These are phyloP conservation scores for Paramyrothecium sp. DNA, from an alignment of 2,329 filamentous ascomycete species.

Conservation along the genomic window DNA sequence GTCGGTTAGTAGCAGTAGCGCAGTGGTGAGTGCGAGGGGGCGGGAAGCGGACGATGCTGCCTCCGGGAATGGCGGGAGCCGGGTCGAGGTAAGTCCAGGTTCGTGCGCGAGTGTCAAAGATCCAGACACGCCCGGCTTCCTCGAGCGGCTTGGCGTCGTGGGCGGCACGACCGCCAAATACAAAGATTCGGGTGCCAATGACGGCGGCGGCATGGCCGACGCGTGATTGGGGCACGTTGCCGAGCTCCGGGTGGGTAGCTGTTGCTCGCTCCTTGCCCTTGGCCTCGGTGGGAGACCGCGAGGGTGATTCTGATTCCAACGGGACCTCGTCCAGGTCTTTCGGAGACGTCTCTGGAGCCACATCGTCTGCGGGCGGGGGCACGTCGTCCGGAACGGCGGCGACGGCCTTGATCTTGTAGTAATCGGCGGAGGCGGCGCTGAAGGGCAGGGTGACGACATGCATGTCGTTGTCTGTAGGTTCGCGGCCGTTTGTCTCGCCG, in stretches of 20 bases:
- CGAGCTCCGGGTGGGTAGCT: slow-evolving; percentile 24
- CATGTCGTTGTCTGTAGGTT: slow-evolving; percentile 72
- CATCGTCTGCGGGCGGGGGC: slow-evolving; percentile 16
- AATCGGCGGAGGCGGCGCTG: slow-evolving; percentile 57
- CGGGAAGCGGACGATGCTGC: slow-evolving; percentile 45
- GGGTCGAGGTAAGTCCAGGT: slow-evolving; percentile 67
- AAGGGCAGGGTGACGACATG: slow-evolving; percentile 63
- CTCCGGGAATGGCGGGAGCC: slow-evolving; percentile 39
- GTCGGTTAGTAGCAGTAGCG: slow-evolving; percentile 55
- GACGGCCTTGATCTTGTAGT: slow-evolving; percentile 53
- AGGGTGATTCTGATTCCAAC: slow-evolving; percentile 28
- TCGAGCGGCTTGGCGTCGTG: slow-evolving; percentile 68
- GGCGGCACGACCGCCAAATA: slow-evolving; percentile 79
- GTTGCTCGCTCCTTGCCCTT: slow-evolving; percentile 39
- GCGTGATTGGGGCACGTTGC: slow-evolving; percentile 61
- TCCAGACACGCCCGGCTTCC: slow-evolving; percentile 74
- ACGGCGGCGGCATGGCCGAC: slow-evolving; percentile 72
- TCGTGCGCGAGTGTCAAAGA: slow-evolving; percentile 64
- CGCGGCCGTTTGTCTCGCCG: slow-evolving; percentile 65
- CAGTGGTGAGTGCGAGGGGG: slow-evolving; percentile 70
- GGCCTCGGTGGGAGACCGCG: slow-evolving; percentile 18
- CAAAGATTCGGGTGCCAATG: slow-evolving; percentile 69
- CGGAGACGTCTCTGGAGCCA: slow-evolving; percentile 19
- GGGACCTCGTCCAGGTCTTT: slow-evolving; percentile 41
- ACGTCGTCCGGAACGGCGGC: slow-evolving; percentile 31